Evolutionary conservation across 164 flowering plant genomes (phyloP), one percentile per base, ranked within the genome.

Genomic region (Cinnamomum chago): DNA sequence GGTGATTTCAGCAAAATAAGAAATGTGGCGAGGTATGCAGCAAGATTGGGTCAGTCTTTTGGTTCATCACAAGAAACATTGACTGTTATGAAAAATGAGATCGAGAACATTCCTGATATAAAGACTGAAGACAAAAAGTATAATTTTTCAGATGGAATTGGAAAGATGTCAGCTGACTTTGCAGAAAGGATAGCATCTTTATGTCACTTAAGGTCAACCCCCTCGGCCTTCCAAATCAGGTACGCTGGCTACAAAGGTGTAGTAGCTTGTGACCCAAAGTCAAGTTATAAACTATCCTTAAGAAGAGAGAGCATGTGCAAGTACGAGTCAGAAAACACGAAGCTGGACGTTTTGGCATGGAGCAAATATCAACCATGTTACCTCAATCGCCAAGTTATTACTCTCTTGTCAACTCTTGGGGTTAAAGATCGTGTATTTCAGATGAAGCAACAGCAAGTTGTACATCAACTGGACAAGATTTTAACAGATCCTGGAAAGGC

Each of bases 201-300:
- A 80, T 92, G 94, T 81, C 88, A 82, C 22, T 60, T 82, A 11
- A 79, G 72, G 50, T 68, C n/a, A 22, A 77, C 78, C 50, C 98
- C 99, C 17, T 93, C 97, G 67, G 92, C 95, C 9, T 93, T 86
- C 74, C 97, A 93, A 75, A 90, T 95, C 64, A 82, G 99, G 52
- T 93, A 87, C 79, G 92, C 90, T 62, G 99, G 99, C 0, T 95
- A 85, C 75, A 95, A 93, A 84, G 99, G 99, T 50, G 96, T 95
- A 58, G 94, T 94, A 55, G 97, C 97, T 50, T 84, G 88, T 69
- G 97, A 95, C 77, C 97, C 94, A 22, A 74, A 75, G 22, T 90
- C 93, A 33, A 68, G 83, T 72, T 70, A 0, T 70, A 93, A 90
- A 64, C 69, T 95, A 30, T 90, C 93, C 30, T 79, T 95, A 75